These are phyloP conservation scores for Populus hybrid DNA, from an alignment of 441 rosid genomes.

Conservation along the genomic window DNA sequence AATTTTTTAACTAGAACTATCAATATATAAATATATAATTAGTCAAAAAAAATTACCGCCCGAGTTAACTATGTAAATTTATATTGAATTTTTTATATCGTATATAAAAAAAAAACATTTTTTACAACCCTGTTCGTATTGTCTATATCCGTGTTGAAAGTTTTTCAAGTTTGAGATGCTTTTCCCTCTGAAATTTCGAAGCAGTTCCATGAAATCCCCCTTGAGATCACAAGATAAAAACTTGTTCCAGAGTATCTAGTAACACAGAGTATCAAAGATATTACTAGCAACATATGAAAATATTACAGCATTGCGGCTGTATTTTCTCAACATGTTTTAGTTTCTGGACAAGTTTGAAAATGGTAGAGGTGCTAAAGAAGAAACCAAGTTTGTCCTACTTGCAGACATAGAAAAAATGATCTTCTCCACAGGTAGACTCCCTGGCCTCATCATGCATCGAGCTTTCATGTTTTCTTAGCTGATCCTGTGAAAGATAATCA, in stretches of 20 bases:
- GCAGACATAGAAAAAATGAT: constrained; percentile 24
- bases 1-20: too few relatives aligned
- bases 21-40: too few relatives aligned
- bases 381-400: constrained; percentile 17
- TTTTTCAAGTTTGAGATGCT: too few relatives aligned
- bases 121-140: too few relatives aligned
- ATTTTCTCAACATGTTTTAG: not conserved
- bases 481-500: not conserved
- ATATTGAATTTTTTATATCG: too few relatives aligned
- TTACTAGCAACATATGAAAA: not conserved
- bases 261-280: not conserved
- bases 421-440: constrained; percentile 21
- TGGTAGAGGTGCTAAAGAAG: not conserved
- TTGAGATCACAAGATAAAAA: not conserved
- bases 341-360: not conserved
- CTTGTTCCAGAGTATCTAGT: not conserved
- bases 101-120: too few relatives aligned
- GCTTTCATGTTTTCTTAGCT: not conserved
- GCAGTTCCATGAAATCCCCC: not conserved
- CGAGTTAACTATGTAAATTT: too few relatives aligned
- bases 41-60: too few relatives aligned
- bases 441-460: constrained; percentile 10
- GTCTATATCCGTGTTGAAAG: too few relatives aligned
- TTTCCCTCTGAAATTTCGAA: too few relatives aligned
- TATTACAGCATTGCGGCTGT: not conserved